Conservation (phyloP, 495 filamentous ascomycete genomes). For the Daldinia bambusicola region DNA sequence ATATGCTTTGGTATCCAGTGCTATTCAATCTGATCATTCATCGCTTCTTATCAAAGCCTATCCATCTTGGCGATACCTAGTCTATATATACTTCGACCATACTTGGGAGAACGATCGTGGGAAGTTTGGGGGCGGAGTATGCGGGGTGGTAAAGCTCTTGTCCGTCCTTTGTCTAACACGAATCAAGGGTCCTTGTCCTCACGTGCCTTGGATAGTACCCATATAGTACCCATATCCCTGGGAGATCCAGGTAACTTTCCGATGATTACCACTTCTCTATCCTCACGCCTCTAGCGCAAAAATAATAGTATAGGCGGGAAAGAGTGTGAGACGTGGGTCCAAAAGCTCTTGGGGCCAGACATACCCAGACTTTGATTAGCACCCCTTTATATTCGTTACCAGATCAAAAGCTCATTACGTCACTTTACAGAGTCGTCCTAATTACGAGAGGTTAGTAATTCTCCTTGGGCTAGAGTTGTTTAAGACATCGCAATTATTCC, state of each 20-base stretch:
- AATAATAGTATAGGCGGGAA: background rate
- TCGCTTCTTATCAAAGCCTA: background rate
- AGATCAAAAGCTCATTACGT: no score
- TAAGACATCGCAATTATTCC: no score
- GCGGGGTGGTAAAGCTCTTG: constrained; percentile 2
- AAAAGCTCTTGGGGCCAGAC: no score
- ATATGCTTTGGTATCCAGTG: constrained; percentile 24
- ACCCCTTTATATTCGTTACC: background rate
- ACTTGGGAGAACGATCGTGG: background rate
- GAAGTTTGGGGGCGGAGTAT: background rate
- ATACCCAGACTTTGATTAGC: background rate
- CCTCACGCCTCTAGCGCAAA: constrained; percentile 11
- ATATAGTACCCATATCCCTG: background rate
- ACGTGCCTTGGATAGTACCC: background rate
- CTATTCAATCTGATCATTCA: constrained; percentile 17
- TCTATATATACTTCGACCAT: background rate
- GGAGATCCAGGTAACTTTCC: background rate
- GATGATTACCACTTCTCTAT: background rate
- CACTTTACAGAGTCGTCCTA: no score
- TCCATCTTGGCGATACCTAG: background rate
- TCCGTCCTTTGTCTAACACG: background rate
- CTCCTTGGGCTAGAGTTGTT: no score
- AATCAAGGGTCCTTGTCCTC: background rate
- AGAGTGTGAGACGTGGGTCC: background rate
- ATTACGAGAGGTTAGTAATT: no score